Evolutionary conservation across 768 basidiomycete species (phyloP).

Genomic region (Dacryopinax spathularia): DNA sequence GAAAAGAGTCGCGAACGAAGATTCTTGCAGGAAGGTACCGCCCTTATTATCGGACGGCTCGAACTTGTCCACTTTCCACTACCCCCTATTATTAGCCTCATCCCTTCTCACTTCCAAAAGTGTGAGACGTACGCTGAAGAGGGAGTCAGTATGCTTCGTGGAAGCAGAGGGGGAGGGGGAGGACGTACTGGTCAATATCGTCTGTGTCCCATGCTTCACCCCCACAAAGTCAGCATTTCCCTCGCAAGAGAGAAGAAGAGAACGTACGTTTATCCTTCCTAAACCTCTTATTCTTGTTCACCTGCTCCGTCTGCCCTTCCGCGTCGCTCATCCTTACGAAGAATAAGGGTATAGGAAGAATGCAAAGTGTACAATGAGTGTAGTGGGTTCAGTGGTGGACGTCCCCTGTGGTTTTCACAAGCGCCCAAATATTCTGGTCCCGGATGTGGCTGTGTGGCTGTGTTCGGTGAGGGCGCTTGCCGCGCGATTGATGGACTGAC

Average conservation of each 20-base stretch:
- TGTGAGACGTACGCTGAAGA: slow-evolving; percentile 22
- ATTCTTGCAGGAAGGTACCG: slow-evolving; percentile 83
- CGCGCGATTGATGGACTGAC: too few relatives aligned
- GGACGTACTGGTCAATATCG: slow-evolving; percentile 89
- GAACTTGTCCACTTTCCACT: slow-evolving; percentile 89
- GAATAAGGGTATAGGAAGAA: not conserved
- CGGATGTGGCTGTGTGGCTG: too few relatives aligned
- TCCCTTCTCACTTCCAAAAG: not conserved
- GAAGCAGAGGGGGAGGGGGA: not conserved
- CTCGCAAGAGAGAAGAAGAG: not conserved
- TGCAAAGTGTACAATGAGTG: not conserved
- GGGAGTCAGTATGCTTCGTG: not conserved
- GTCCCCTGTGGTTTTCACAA: too few relatives aligned
- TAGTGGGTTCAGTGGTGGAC: not conserved
- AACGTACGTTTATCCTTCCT: slow-evolving; percentile 88
- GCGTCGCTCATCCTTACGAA: slow-evolving; percentile 29
- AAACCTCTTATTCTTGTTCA: slow-evolving; percentile 77
- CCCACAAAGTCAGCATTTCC: slow-evolving; percentile 12
- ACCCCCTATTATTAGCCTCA: not conserved
- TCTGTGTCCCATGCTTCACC: slow-evolving; percentile 91
- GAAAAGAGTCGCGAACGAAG: slow-evolving; percentile 93
- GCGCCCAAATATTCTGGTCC: too few relatives aligned
- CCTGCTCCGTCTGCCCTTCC: slow-evolving; percentile 25
- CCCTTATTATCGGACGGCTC: slow-evolving; percentile 57
- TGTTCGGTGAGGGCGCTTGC: too few relatives aligned